phyloP scores from a whole-genome alignment of 768 basidiomycete species.

The Lactarius quietus region DNA sequence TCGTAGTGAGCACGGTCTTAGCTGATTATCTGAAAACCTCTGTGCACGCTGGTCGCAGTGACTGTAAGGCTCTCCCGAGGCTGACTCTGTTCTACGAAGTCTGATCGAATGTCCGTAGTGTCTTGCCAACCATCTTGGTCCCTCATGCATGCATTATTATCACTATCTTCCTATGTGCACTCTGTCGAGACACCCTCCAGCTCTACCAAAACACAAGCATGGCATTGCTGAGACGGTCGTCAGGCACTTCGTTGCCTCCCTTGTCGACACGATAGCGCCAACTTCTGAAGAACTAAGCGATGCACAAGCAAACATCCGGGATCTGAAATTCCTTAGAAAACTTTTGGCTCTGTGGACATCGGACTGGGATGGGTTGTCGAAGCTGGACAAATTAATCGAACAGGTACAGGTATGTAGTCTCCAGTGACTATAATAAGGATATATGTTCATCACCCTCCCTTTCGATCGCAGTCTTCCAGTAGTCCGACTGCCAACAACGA shows the following conservation, averaged over 20 bases:
- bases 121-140: conserved; percentile 12
- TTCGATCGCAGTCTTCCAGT: background rate
- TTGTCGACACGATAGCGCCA: conserved; percentile 2
- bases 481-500: conserved; percentile 6
- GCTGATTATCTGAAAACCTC: conserved; percentile 12
- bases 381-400: conserved; percentile 15
- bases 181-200: conserved; percentile 8
- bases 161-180: conserved; percentile 11
- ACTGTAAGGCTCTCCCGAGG: conserved; percentile 1
- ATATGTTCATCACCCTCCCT: background rate
- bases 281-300: background rate
- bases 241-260: conserved; percentile 4
- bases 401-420: conserved; percentile 16
- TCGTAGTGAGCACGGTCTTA: conserved; percentile 6
- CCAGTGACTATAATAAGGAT: background rate
- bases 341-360: conserved; percentile 17
- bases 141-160: conserved; percentile 18
- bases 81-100: background rate
- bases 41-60: background rate
- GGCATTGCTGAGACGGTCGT: conserved; percentile 8
- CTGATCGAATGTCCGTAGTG: background rate
- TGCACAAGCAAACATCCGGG: background rate
- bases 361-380: conserved; percentile 10
- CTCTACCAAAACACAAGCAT: background rate
- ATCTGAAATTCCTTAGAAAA: conserved; percentile 17